Evolutionary conservation across 108 stramenopile genomes (phyloP), one percentile per base, ranked within the genome.

Genomic region (Cyclotella atomus): DNA sequence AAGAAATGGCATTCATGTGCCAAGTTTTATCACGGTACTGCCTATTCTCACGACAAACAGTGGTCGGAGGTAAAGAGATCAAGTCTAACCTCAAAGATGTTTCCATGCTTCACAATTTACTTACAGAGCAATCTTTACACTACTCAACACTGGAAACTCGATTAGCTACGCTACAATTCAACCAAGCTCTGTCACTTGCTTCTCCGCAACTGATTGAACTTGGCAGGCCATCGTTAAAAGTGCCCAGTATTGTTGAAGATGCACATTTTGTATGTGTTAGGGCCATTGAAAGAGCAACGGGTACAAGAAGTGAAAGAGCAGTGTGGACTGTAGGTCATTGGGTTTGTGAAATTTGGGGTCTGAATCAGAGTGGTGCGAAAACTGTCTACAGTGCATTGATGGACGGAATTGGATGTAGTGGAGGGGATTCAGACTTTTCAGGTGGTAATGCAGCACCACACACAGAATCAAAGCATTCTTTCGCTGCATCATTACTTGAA

Each of bases 201-300:
- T 66, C 70, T 24, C 77, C 77, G 41, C 77, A 79, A 68, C 57
- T 68, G 12, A 79, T 79, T 62, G 77, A 79, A 53, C 28, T 81
- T 28, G 80, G 80, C 30, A 56, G 75, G 35, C 69, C 69, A 0
- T 59, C 41, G 1, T 69, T 91, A 38, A 73, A 87, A 45, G 91
- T 92, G 28, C 91, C 93, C 12, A 83, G 81, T 23, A 81, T 95
- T 23, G 93, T 95, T 28, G 93, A 95, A 81, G 93, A 95, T 84
- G 91, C 91, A 15, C 87, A 89, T 55, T 95, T 88, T 67, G 50
- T 95, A 46, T 82, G 78, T 21, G 89, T 87, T 1, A 65, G 88
- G 49, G 89, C 91, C 8, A 67, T 95, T 35, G 89, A 95, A 77
- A 81, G 93, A 70, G 91, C 91, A 12, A 77, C 88, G 9, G 88